Base-by-base conservation (phyloP, 108 stramenopile genomes). In the Fragilaria crotonensis region DNA sequence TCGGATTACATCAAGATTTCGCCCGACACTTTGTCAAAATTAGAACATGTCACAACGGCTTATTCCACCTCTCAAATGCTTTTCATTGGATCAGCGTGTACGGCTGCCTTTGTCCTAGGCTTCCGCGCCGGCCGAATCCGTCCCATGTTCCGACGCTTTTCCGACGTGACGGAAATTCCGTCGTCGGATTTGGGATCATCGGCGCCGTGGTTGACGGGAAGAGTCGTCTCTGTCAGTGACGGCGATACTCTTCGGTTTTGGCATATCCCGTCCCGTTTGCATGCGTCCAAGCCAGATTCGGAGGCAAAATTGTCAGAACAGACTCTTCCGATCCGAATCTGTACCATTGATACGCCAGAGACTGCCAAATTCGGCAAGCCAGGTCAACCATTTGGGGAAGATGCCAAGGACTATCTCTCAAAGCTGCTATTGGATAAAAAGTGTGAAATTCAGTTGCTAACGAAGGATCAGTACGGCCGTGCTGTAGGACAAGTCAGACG, bases 241-340 rank as follows among this genome's bases (percentile, higher is more conserved):
- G 78, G 78, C 23, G 78, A 79, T 57, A 79, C 78, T 26, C 45
- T 79, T 52, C 71, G 78, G n/a, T 67, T 79, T 22, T 63, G 58
- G 17, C 78, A 79, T 68, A 28, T 48, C 2, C 78, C 78, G 17
- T 66, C 69, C 1, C 52, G 20, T n/a, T 79, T 70, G 47, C 67
- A 74, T 58, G 30, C 64, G 25, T 49, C 64, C 20, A 45, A 31
- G 1, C 52, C 28, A 23, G 45, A 47, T 25, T 60, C 54, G 36
- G 33, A 59, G 19, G 58, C 62, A 62, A 72, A 69, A 27, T 1
- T 71, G 25, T 66, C 70, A 25, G 62, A 75, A 20, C 28, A 55
- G 17, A 52, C 72, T 1, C 32, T 79, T 49, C 73, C 73, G 0
- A 71, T 79, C 51, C 78, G 78, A 30, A 20, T 79, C 25, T 79